Evolutionary conservation across 352 stramenopile genomes (phyloP).

Genomic region (Globisporangium alternatum): DNA sequence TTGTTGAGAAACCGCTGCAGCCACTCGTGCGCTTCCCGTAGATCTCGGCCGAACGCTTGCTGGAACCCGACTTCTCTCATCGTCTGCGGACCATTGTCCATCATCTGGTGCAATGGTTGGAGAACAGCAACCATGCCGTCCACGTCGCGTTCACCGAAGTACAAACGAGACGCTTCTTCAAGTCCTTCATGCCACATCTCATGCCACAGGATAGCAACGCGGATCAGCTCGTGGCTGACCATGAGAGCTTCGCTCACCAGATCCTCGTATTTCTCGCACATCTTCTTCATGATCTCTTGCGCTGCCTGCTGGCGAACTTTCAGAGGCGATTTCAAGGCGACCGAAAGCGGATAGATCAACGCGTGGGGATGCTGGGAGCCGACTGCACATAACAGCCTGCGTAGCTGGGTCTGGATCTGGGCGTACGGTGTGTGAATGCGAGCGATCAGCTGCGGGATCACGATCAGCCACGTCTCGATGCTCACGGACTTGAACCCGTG

Average conservation of each 20-base stretch:
- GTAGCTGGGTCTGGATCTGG: slow-evolving; percentile 75
- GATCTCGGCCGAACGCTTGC: slow-evolving; percentile 90
- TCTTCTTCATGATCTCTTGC: slow-evolving; percentile 93
- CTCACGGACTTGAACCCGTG: slow-evolving; percentile 90
- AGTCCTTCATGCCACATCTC: slow-evolving; percentile 98
- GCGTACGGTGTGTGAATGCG: slow-evolving; percentile 74
- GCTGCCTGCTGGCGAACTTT: slow-evolving; percentile 87
- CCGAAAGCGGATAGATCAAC: slow-evolving; percentile 97
- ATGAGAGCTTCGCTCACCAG: slow-evolving; percentile 94
- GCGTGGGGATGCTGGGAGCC: slow-evolving; percentile 96
- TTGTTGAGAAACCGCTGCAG: slow-evolving; percentile 62
- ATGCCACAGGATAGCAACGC: slow-evolving; percentile 98
- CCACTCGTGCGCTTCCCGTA: slow-evolving; percentile 84
- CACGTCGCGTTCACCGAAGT: slow-evolving; percentile 97
- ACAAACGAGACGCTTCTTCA: slow-evolving; percentile 95
- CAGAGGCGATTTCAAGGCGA: slow-evolving; percentile 95
- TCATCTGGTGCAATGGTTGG: slow-evolving; percentile 90
- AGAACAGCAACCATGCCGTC: slow-evolving; percentile 95
- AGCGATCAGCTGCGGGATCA: slow-evolving; percentile 96
- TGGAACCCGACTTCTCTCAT: slow-evolving; percentile 79
- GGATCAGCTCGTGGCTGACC: slow-evolving; percentile 98
- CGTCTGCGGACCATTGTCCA: slow-evolving; percentile 87
- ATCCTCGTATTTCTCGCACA: slow-evolving; percentile 91
- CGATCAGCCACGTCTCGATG: slow-evolving; percentile 97
- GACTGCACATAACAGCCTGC: slow-evolving; percentile 86